Evolutionary conservation across 2,329 filamentous ascomycete species (phyloP), one percentile per base, ranked within the genome.

Genomic region (Anisogramma anomala): DNA sequence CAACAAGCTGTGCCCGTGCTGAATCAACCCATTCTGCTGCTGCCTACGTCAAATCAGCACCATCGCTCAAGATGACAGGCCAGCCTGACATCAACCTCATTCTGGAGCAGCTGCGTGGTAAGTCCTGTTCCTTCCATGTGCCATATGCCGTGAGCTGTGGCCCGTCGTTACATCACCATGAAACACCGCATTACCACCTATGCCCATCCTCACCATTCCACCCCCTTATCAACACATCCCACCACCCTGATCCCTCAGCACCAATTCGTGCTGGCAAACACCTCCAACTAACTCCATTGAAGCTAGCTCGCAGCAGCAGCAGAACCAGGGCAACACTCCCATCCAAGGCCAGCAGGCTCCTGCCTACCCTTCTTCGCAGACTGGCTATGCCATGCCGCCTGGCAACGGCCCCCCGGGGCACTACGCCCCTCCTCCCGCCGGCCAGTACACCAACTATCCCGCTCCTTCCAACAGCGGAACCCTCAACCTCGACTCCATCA

Each of bases 401-500:
- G 43, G 8, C 8, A n/a, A 27, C 11, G 42, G 42, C 6, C 25
- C 36, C 13, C 42, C 33, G 20, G 36, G 38, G 14, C 37, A 25
- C 39, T 42, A 45, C 13, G 28, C 28, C 3, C 36, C 45, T 17
- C 42, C 45, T 31, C 42, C 46, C 31, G 45, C 20, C n/a, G 46
- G 30, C n/a, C n/a, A n/a, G 17, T 56, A 58, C 30, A 25, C 45
- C 4, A 15, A 20, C 10, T 60, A 58, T 32, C 82, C 82, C 3
- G 78, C 79, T 50, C 83, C 84, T 2, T 75, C 80, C 5, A 72
- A 72, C 42, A 83, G 82, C 45, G 85, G 85, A 37, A 87, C 76
- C 52, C 68, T 93, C 48, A 85, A 94, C 56, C 63, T 94, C 39
- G 88, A 81, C 61, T 72, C 75, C 41, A 84, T 91, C 56, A 82